Percentiles rank a stretch among this genome's conserved stretches.
phyloP scores from a whole-genome alignment of 2,329 filamentous ascomycete species.

The Grosmannia huntii region DNA sequence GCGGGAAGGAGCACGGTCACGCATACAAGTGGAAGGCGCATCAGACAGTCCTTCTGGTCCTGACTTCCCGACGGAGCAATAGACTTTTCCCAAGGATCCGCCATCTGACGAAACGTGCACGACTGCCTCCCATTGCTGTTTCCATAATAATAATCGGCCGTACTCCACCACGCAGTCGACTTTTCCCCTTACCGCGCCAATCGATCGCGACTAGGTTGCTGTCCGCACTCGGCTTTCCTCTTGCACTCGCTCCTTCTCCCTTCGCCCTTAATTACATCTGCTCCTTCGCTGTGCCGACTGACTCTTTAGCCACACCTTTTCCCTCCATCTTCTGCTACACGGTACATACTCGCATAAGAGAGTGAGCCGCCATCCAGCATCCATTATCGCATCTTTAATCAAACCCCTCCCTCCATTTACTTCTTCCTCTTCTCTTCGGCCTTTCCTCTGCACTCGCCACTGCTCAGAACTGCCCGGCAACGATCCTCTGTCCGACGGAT shows the following conservation, averaged over 20 bases:
- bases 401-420: neutral
- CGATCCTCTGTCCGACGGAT: too few species aligned
- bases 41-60: neutral
- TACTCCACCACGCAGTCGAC: neutral
- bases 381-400: neutral
- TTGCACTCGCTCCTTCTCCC: neutral
- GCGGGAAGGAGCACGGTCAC: neutral
- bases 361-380: neutral
- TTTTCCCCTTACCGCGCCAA: neutral
- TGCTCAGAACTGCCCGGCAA: neutral
- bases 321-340: neutral
- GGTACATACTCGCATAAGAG: too few species aligned
- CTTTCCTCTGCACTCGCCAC: neutral
- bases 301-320: neutral
- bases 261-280: neutral
- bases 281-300: neutral
- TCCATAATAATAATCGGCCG: neutral
- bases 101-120: neutral
- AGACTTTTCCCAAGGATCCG: neutral
- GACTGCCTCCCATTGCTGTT: neutral
- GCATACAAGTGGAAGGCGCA: neutral
- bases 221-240: neutral
- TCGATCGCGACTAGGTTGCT: conserved; percentile 1
- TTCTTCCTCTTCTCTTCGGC: neutral
- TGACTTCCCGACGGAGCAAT: neutral